These are phyloP conservation scores for Angomonas desouzai DNA, from an alignment of 208 protist genomes.

Conservation along the genomic window DNA sequence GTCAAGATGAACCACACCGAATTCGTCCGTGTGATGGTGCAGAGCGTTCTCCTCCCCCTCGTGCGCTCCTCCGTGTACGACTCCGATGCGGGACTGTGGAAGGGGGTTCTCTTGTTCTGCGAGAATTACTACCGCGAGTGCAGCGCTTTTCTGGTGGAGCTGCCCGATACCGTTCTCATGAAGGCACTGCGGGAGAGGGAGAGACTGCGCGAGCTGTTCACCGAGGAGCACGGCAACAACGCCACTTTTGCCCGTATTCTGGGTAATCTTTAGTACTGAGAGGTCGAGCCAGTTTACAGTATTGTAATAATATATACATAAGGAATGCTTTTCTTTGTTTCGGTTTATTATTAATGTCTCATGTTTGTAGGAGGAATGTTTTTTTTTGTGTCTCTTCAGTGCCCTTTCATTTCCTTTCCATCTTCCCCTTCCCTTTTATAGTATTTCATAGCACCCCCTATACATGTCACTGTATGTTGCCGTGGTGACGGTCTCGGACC, in stretches of 20 bases:
- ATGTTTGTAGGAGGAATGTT: too few species aligned
- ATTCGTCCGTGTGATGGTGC: conserved; percentile 52
- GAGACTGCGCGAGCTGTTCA: conserved; percentile 45
- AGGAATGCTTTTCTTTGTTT: not conserved
- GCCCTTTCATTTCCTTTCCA: not conserved
- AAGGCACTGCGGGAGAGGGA: conserved; percentile 48
- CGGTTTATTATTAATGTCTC: not conserved
- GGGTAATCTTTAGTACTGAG: conserved; percentile 32
- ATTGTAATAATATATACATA: too few species aligned
- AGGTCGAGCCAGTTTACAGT: too few species aligned
- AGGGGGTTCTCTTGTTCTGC: conserved; percentile 58
- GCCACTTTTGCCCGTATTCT: conserved; percentile 71
- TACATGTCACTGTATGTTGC: conserved; percentile 1
- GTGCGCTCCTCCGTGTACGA: conserved; percentile 54
- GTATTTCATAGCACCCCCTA: not conserved
- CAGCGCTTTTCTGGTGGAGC: conserved; percentile 63
- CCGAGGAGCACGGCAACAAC: conserved; percentile 74
- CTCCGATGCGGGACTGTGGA: conserved; percentile 58
- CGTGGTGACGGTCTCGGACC: not conserved
- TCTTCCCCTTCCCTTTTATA: conserved; percentile 1
- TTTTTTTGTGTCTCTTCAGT: too few species aligned
- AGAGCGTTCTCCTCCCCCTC: conserved; percentile 50
- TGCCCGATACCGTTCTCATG: conserved; percentile 70
- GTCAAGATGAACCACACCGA: conserved; percentile 28
- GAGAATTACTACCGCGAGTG: conserved; percentile 72